Percentiles rank a stretch among this genome's conserved stretches.
These are phyloP conservation scores for Haematococcus lacustris DNA, from an alignment of 139 green algal species.

Conservation along the genomic window DNA sequence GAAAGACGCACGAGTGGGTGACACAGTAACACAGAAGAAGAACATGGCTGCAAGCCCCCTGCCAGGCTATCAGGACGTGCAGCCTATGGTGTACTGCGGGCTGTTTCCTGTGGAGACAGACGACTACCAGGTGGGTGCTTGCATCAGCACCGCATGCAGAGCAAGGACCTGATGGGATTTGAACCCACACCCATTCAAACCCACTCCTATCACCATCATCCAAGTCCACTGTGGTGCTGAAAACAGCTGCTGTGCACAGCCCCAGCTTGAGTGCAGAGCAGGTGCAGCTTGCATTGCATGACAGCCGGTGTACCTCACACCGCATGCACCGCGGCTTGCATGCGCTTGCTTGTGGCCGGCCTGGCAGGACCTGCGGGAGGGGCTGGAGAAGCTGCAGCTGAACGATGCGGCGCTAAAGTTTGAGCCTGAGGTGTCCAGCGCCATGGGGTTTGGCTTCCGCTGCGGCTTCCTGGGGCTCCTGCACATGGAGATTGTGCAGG, in stretches of 20 bases:
- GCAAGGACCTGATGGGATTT: too few relatives aligned
- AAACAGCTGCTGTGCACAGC: too few relatives aligned
- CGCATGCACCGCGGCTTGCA: too few relatives aligned
- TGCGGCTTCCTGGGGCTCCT: constrained; percentile 97
- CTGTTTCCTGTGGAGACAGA: constrained; percentile 88
- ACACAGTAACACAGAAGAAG: constrained; percentile 80
- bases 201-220: too few relatives aligned
- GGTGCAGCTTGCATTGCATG: too few relatives aligned
- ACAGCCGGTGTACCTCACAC: too few relatives aligned
- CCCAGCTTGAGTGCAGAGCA: too few relatives aligned
- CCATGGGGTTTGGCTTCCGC: constrained; percentile 98
- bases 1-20: constrained; percentile 87
- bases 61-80: constrained; percentile 77
- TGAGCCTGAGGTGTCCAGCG: constrained; percentile 84
- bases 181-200: too few relatives aligned
- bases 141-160: too few relatives aligned
- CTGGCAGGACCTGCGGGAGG: constrained; percentile 81
- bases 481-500: constrained; percentile 97
- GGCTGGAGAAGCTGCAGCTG: constrained; percentile 96
- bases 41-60: constrained; percentile 30
- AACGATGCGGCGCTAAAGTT: constrained; percentile 92
- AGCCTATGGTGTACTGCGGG: constrained; percentile 96
- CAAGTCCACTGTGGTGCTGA: too few relatives aligned
- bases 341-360: too few relatives aligned
- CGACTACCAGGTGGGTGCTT: constrained; percentile 63